phyloP scores from a whole-genome alignment of 805 yeast genomes.

The Candida multigemmis region DNA sequence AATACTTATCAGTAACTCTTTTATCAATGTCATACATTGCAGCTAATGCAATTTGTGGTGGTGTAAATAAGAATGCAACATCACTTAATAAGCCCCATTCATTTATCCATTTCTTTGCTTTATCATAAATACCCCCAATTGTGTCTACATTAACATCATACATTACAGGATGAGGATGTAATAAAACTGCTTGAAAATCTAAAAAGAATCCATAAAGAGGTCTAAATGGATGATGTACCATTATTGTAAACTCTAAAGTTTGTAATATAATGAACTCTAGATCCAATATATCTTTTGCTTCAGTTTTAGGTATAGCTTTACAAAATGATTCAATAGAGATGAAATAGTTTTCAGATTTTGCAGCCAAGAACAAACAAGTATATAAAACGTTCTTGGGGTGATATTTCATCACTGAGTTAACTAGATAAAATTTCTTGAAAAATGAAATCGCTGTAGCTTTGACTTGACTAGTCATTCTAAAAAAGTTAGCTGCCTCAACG shows the following conservation, averaged over 20 bases:
- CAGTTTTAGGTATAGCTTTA: slow-evolving; percentile 56
- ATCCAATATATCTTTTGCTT: slow-evolving; percentile 58
- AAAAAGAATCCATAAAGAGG: slow-evolving; percentile 93
- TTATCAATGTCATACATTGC: slow-evolving; percentile 64
- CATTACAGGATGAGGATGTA: slow-evolving; percentile 33
- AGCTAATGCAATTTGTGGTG: slow-evolving; percentile 93
- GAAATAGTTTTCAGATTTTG: slow-evolving; percentile 87
- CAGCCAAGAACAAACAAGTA: slow-evolving; percentile 75
- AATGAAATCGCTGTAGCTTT: slow-evolving; percentile 80
- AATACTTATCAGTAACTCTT: slow-evolving; percentile 54
- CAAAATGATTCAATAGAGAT: slow-evolving; percentile 78
- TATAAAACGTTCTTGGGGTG: slow-evolving; percentile 77
- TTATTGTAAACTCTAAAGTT: slow-evolving; percentile 66
- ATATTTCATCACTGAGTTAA: slow-evolving; percentile 75
- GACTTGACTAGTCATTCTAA: slow-evolving; percentile 83
- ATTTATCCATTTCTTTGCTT: slow-evolving; percentile 54
- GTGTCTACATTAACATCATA: slow-evolving; percentile 41
- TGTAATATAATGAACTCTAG: slow-evolving; percentile 73
- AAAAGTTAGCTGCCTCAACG: slow-evolving; percentile 58
- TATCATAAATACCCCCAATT: slow-evolving; percentile 62
- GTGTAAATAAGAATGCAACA: slow-evolving; percentile 69
- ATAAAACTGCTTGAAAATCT: slow-evolving; percentile 61
- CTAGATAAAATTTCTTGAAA: slow-evolving; percentile 70
- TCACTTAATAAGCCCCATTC: slow-evolving; percentile 66
- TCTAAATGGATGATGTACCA: slow-evolving; percentile 82